phyloP scores from a whole-genome alignment of 352 stramenopile genomes.

The Plasmopara halstedii region DNA sequence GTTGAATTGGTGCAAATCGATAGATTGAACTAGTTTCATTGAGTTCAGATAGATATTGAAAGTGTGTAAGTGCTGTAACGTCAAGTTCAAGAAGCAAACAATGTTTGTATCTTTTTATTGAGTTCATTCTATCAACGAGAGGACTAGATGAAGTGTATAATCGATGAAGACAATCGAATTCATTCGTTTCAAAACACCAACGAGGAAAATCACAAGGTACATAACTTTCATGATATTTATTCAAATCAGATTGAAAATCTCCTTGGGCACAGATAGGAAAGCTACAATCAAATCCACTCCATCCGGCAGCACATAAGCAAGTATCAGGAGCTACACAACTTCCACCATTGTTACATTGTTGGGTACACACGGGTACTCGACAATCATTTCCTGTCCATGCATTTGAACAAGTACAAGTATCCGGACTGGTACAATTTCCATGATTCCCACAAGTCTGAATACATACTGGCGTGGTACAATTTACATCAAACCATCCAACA shows the following conservation, averaged over 20 bases:
- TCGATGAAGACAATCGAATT: constrained; percentile 89
- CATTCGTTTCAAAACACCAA: constrained; percentile 90
- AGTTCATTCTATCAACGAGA: constrained; percentile 30
- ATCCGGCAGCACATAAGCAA: constrained; percentile 90
- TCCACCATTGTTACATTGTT: constrained; percentile 86
- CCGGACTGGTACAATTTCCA: constrained; percentile 90
- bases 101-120: constrained; percentile 10
- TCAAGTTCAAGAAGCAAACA: constrained; percentile 83
- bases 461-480: constrained; percentile 96
- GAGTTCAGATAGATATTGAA: constrained; percentile 81
- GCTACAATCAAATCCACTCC: constrained; percentile 89
- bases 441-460: constrained; percentile 94
- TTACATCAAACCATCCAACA: constrained; percentile 92
- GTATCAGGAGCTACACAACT: constrained; percentile 91
- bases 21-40: constrained; percentile 69
- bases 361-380: constrained; percentile 85
- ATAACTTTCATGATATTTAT: constrained; percentile 61
- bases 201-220: constrained; percentile 82
- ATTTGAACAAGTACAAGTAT: constrained; percentile 84
- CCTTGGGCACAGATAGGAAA: constrained; percentile 90
- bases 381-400: constrained; percentile 91
- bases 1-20: constrained; percentile 71
- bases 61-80: constrained; percentile 69
- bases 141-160: constrained; percentile 27
- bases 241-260: constrained; percentile 81